Conservation (phyloP, 192 early-diverging fungal genomes). For the Coemansia sp. region DNA sequence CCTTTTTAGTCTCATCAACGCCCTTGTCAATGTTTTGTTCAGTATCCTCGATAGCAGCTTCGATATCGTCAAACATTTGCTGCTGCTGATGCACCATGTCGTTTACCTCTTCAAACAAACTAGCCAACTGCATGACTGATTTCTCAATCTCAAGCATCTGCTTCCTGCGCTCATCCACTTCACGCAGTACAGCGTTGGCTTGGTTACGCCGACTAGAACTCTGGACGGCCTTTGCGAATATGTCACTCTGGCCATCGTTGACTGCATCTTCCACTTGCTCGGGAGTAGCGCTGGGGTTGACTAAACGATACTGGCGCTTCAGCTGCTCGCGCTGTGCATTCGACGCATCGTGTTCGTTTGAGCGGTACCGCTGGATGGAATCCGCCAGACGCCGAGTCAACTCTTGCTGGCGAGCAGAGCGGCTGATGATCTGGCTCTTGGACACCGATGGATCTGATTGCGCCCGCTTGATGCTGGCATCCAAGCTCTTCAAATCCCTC, state of each 20-base stretch:
- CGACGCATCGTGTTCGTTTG: slow-evolving; percentile 3
- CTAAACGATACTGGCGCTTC: slow-evolving; percentile 14
- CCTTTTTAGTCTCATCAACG: slow-evolving; percentile 19
- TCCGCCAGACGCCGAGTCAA: slow-evolving; percentile 6
- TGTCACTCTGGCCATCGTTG: slow-evolving; percentile 3
- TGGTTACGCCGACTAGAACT: slow-evolving; percentile 1
- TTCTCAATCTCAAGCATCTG: slow-evolving; percentile 25
- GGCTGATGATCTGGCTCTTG: slow-evolving; percentile 14
- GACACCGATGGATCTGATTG: slow-evolving; percentile 14
- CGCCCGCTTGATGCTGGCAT: slow-evolving; percentile 6
- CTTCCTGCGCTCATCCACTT: slow-evolving; percentile 11
- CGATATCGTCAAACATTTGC: slow-evolving; percentile 24
- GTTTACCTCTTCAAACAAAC: slow-evolving; percentile 15
- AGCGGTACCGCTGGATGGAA: slow-evolving; percentile 3
- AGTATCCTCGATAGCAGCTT: slow-evolving; percentile 14
- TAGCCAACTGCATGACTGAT: slow-evolving; percentile 15
- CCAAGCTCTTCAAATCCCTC: slow-evolving; percentile 11
- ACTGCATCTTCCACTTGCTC: slow-evolving; percentile 13
- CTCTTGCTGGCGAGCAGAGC: slow-evolving; percentile 8
- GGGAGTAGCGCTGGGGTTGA: slow-evolving; percentile 5
- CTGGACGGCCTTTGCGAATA: slow-evolving; percentile 15
- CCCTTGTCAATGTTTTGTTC: slow-evolving; percentile 8
- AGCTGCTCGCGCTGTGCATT: slow-evolving; percentile 1
- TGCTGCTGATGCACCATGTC: slow-evolving; percentile 28
- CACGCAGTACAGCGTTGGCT: slow-evolving; percentile 12